Evolutionary conservation across 805 yeast genomes (phyloP), one percentile per base, ranked within the genome.

Genomic region (Millerozyma acaciae): DNA sequence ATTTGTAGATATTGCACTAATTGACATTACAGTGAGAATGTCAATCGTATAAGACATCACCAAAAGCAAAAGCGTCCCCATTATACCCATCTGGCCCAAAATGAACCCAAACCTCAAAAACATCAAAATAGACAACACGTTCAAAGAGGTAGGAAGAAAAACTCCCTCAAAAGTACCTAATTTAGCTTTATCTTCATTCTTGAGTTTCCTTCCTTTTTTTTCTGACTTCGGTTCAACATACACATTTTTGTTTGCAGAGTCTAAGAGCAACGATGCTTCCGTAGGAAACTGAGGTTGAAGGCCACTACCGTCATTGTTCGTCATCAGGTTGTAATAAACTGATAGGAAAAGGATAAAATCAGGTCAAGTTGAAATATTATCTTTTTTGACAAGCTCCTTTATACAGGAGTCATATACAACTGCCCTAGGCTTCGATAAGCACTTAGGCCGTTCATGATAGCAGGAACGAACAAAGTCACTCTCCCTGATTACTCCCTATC

Each of bases 1-100:
- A 53, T 93, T 93, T 2, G 99, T 93, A 2, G 97, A 87, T 40
- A 93, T 93, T 1, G 98, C 98, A 35, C 95, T 84, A 38, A 93
- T 80, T 14, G 96, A 85, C 44, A 93, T 60, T 0, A 95, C 86
- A 0, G 98, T 93, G 35, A 93, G 65, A 5, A 87, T 65, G 53
- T 90, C 83, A 42, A 93, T 87, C 3, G 77, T 52, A 54, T 89
- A 93, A 30, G 95, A 83, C 55, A 87, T 54, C 2, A 80, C 35
- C 23, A 93, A 63, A 15, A 90, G 60, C 1, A 76, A 58, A 16
- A 88, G 47, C 3, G 95, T 70, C 4, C 97, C 97, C 12, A 83
- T 34, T 5, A 90, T 68, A 1, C 98, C 99, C 71, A 90, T 79
- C 53, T 93, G 97, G 7, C 98, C 98, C 21, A 93, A 70, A 21